Evolutionary conservation across 805 yeast species (phyloP), one percentile per base, ranked within the genome.

Genomic region (Saccharomycopsis sp.): DNA sequence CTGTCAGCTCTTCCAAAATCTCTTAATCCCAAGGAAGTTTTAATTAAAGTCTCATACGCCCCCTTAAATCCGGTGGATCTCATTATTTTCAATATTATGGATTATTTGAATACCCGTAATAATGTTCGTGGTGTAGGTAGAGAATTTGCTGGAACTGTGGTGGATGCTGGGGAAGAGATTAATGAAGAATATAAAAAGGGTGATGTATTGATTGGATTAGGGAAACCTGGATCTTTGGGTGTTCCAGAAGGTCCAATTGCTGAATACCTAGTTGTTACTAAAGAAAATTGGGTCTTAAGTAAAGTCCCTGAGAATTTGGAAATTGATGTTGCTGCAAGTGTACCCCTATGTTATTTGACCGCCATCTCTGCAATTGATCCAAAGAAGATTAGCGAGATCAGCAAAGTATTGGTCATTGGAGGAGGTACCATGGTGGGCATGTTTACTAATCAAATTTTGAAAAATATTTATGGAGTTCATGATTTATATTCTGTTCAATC

Each of bases 341-440:
- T 76, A 53, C 73, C 84, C 9, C 63, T 74, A 49, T 73, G 76
- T 15, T 69, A 72, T 46, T 76, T 78, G 17, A 69, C 94, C 3
- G 88, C 94, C 0, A 66, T 55, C 47, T 63, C 61, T 32, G 51
- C 70, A 42, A 57, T 74, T 10, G 12, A 32, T 12, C 9, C n/a
- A 6, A 38, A 52, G 42, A 36, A 47, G 41, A 53, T 69, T 4
- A 64, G 62, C 27, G 57, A 60, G 4, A 61, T 63, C 5, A 58
- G 74, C 2, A 70, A 68, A 42, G 70, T 84, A 3, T 62, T 83
- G 36, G 63, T 85, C 28, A 65, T 82, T 45, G 95, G 95, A 38
- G 94, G 84, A 17, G 77, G 84, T 2, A 72, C 92, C 1, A 64
- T 77, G n/a, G 84, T 79, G 12, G 94, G 89, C 1, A 57, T 72